Evolutionary conservation across 208 protist genomes (phyloP), one percentile per base, ranked within the genome.

Genomic region (Acanthamoeba sp.): DNA sequence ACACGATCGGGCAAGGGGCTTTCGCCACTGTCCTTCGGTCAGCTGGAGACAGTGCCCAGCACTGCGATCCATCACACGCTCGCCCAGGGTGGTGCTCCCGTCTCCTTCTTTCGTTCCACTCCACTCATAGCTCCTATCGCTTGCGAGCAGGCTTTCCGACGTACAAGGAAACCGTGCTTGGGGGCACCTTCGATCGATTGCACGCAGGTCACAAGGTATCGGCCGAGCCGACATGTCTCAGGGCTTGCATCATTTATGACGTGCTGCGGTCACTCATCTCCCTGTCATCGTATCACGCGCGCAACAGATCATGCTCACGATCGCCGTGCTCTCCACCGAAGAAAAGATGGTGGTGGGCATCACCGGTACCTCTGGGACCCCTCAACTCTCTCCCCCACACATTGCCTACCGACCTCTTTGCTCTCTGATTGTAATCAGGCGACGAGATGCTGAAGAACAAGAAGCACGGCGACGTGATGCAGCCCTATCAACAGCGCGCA

Each of bases 371-470:
- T 82, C n/a, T 82, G 34, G 20, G n/a, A n/a, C n/a, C n/a, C n/a
- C n/a, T n/a, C n/a, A n/a, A n/a, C 12, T 73, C 32, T 36, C 32
- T 73, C 64, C 32, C 6, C 6, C 32, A 12, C 24, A 36, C 32
- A 12, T 73, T 38, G 32, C 64, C 12, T 22, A 38, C 32, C 24
- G 12, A 36, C 32, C 6, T 20, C 32, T 73, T 20, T 14, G n/a
- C n/a, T n/a, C n/a, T n/a, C n/a, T n/a, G n/a, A n/a, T n/a, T n/a
- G n/a, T n/a, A n/a, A 27, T 22, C n/a, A 91, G 84, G 84, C 10
- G 84, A 64, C 27, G 84, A 45, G 22, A 91, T 91, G 84, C 84
- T 91, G 32, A 91, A 91, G 84, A 91, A 91, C 57, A 91, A 91
- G 38, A 91, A 91, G 36, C 32, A 71, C 32, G 84, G 84, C 12